These are phyloP conservation scores for Mycena crocata DNA, from an alignment of 768 basidiomycete genomes.

Conservation along the genomic window DNA sequence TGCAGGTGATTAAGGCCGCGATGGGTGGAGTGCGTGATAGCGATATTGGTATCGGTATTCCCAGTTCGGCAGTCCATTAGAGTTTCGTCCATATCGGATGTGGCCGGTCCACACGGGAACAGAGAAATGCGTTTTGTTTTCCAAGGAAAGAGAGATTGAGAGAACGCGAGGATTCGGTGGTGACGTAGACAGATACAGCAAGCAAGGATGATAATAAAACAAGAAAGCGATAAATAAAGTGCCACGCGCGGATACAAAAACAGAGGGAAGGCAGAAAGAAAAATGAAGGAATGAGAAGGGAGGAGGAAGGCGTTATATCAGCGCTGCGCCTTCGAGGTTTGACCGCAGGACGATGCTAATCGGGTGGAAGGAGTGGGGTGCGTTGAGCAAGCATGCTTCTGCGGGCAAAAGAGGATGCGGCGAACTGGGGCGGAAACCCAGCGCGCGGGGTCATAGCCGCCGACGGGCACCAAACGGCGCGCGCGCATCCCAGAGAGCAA, in stretches of 20 bases:
- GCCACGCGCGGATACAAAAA: slow-evolving; percentile 22
- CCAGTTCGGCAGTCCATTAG: too few relatives aligned
- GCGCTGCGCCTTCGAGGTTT: slow-evolving; percentile 72
- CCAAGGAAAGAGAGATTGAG: slow-evolving; percentile 7
- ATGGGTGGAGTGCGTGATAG: too few relatives aligned
- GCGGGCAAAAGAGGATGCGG: slow-evolving; percentile 40
- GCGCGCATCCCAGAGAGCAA: slow-evolving; percentile 26
- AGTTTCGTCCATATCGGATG: too few relatives aligned
- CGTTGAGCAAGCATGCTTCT: slow-evolving; percentile 32
- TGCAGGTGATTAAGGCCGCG: too few relatives aligned
- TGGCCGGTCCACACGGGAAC: slow-evolving; percentile 1
- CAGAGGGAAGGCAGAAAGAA: too few relatives aligned
- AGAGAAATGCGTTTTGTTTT: not conserved
- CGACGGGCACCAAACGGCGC: slow-evolving; percentile 2
- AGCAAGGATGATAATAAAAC: slow-evolving; percentile 35
- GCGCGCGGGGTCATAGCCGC: too few relatives aligned
- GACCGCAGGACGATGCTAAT: slow-evolving; percentile 75
- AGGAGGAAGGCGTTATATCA: slow-evolving; percentile 56
- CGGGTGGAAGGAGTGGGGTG: not conserved
- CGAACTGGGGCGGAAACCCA: slow-evolving; percentile 33
- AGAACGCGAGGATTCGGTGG: not conserved
- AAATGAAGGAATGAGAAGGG: slow-evolving; percentile 37
- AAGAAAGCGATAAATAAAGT: slow-evolving; percentile 40
- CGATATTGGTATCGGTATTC: too few relatives aligned
- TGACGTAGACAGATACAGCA: slow-evolving; percentile 26